Conservation (phyloP, 2,329 filamentous ascomycete species). For the Sarocladium oryzae region DNA sequence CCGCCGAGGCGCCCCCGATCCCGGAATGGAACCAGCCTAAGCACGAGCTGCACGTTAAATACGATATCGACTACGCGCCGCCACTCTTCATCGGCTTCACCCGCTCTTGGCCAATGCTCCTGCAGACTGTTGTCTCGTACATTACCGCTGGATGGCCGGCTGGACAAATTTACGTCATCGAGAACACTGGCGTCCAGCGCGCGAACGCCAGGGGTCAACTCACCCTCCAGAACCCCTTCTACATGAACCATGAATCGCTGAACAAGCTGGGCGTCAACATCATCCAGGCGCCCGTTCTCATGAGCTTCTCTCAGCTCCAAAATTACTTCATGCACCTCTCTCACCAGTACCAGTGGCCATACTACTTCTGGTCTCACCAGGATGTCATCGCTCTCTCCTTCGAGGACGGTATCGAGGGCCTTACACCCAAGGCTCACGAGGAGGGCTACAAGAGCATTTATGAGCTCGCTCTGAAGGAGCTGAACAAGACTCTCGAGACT, state of each 20-base stretch:
- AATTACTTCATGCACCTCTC: constrained; percentile 45
- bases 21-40: constrained; percentile 37
- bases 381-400: constrained; percentile 40
- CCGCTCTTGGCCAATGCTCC: constrained; percentile 19
- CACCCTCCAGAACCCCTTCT: constrained; percentile 49
- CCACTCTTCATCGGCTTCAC: constrained; percentile 56
- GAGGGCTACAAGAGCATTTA: constrained; percentile 35
- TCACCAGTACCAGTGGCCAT: constrained; percentile 34
- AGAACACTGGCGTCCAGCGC: constrained; percentile 52
- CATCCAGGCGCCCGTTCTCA: constrained; percentile 42
- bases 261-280: constrained; percentile 45
- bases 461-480: constrained; percentile 29
- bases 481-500: constrained; percentile 22
- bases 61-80: constrained; percentile 32
- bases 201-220: constrained; percentile 43
- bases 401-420: constrained; percentile 30
- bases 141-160: constrained; percentile 54
- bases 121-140: constrained; percentile 32
- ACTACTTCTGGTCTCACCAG: constrained; percentile 54
- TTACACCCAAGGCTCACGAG: constrained; percentile 25
- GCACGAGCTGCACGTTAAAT: constrained; percentile 30
- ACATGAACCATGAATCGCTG: constrained; percentile 45
- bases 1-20: constrained; percentile 30
- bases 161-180: constrained; percentile 49
- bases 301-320: constrained; percentile 49